phyloP scores from a whole-genome alignment of 2,329 filamentous ascomycete genomes.

The Hysterium pulicare region DNA sequence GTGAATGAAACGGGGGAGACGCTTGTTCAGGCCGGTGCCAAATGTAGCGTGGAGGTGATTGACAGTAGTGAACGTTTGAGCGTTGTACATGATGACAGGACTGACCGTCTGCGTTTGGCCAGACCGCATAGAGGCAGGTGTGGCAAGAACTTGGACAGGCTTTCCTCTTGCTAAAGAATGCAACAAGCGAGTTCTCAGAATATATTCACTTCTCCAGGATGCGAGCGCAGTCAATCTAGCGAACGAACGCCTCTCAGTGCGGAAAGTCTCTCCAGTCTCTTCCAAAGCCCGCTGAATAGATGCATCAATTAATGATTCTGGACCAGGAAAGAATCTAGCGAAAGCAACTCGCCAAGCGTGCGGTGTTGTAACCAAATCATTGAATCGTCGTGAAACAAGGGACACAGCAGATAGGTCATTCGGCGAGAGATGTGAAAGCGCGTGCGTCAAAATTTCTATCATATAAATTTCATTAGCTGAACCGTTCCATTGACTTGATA shows the following conservation, averaged over 20 bases:
- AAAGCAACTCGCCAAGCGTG: slow-evolving; percentile 95
- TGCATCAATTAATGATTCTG: slow-evolving; percentile 52
- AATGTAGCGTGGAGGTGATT: slow-evolving; percentile 80
- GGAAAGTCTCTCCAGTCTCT: slow-evolving; percentile 44
- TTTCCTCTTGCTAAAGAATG: slow-evolving; percentile 80
- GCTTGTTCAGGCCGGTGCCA: slow-evolving; percentile 62
- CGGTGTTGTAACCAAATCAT: slow-evolving; percentile 80
- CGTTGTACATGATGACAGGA: slow-evolving; percentile 80
- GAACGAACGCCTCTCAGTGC: slow-evolving; percentile 75
- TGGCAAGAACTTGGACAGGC: slow-evolving; percentile 56
- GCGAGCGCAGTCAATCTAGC: slow-evolving; percentile 75
- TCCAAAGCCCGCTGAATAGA: slow-evolving; percentile 45
- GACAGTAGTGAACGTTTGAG: slow-evolving; percentile 74
- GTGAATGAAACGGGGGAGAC: slow-evolving; percentile 75
- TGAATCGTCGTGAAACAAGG: slow-evolving; percentile 83
- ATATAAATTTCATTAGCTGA: slow-evolving; percentile 17
- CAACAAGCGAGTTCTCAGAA: slow-evolving; percentile 78
- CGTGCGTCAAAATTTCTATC: slow-evolving; percentile 85
- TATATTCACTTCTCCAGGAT: slow-evolving; percentile 97
- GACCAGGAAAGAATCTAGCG: slow-evolving; percentile 81
- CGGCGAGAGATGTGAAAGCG: slow-evolving; percentile 84
- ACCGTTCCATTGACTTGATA: background rate
- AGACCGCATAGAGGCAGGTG: slow-evolving; percentile 52
- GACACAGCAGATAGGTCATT: slow-evolving; percentile 78
- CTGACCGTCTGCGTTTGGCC: slow-evolving; percentile 62